These are phyloP conservation scores for Eremothecium gossypii DNA, from an alignment of 1,139 yeast species.

Conservation along the genomic window DNA sequence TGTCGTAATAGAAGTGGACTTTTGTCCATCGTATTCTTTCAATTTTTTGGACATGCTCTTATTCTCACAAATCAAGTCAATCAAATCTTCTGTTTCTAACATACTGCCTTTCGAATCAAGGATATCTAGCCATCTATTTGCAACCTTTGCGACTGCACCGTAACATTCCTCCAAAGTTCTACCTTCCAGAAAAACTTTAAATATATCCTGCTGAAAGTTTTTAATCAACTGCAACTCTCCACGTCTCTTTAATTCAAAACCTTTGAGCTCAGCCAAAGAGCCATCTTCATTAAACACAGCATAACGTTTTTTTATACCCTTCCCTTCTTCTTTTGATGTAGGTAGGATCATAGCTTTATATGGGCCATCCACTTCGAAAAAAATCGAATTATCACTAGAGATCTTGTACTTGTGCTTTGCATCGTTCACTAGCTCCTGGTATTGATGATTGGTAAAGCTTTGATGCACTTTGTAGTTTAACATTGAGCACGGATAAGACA, in stretches of 20 bases:
- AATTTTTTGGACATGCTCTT: constrained; percentile 90
- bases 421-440: constrained; percentile 76
- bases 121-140: constrained; percentile 93
- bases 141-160: constrained; percentile 81
- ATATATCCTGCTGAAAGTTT: constrained; percentile 90
- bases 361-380: constrained; percentile 98
- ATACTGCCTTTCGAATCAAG: constrained; percentile 78
- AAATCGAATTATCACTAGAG: constrained; percentile 84
- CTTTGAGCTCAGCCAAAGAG: constrained; percentile 86
- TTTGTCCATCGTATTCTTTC: constrained; percentile 81
- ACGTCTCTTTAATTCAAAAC: constrained; percentile 92
- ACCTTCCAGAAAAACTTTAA: constrained; percentile 85
- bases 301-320: constrained; percentile 89
- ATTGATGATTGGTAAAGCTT: constrained; percentile 86
- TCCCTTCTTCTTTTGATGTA: constrained; percentile 95
- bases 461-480: constrained; percentile 87
- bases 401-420: constrained; percentile 60
- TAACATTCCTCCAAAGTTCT: constrained; percentile 70
- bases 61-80: constrained; percentile 92
- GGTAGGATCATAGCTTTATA: constrained; percentile 96
- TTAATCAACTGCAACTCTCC: constrained; percentile 93
- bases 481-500: constrained; percentile 96
- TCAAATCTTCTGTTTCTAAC: constrained; percentile 88
- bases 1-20: constrained; percentile 92
- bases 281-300: constrained; percentile 97